Percentiles rank a stretch among this genome's conserved stretches.
Conservation (phyloP, 2,329 filamentous ascomycete genomes). For the Fusarium mangiferae region DNA sequence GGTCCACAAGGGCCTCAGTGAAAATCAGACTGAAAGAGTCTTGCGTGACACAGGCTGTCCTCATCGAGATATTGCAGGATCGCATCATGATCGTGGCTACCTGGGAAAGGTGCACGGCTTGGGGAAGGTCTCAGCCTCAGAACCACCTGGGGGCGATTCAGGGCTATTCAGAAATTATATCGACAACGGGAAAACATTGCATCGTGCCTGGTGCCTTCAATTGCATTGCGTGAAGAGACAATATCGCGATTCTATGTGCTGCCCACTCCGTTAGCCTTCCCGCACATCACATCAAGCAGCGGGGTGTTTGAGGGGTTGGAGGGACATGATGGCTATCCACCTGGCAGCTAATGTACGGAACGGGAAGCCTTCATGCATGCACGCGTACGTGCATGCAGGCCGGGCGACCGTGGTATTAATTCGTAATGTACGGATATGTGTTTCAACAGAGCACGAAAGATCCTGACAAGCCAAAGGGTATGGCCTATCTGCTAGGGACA, state of each 20-base stretch:
- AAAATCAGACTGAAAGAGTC: conserved; percentile 25
- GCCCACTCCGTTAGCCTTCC: conserved; percentile 48
- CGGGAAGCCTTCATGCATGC: conserved; percentile 37
- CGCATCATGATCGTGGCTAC: conserved; percentile 35
- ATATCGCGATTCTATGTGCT: conserved; percentile 24
- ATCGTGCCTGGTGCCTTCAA: conserved; percentile 1
- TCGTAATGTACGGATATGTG: conserved; percentile 41
- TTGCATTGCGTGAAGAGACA: conserved; percentile 34
- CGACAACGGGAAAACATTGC: not conserved
- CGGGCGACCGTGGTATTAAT: conserved; percentile 28
- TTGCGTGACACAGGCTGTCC: conserved; percentile 36
- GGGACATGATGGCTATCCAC: conserved; percentile 40
- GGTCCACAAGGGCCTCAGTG: conserved; percentile 36
- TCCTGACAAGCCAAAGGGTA: conserved; percentile 6
- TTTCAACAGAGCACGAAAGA: conserved; percentile 30
- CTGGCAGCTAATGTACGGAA: conserved; percentile 43
- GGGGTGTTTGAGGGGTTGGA: conserved; percentile 37
- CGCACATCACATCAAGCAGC: conserved; percentile 44
- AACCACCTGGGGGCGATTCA: not conserved
- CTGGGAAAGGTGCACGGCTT: conserved; percentile 22
- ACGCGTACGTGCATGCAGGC: conserved; percentile 40
- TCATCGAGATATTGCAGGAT: conserved; percentile 43
- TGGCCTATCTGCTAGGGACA: conserved; percentile 25
- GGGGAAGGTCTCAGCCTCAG: conserved; percentile 13
- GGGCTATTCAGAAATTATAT: not conserved